A percentile compares a stretch with the other conserved stretches of the same genome.
These are phyloP conservation scores for Lodderomyces pseudojiufengensis DNA, from an alignment of 1,139 yeast species.

Conservation along the genomic window DNA sequence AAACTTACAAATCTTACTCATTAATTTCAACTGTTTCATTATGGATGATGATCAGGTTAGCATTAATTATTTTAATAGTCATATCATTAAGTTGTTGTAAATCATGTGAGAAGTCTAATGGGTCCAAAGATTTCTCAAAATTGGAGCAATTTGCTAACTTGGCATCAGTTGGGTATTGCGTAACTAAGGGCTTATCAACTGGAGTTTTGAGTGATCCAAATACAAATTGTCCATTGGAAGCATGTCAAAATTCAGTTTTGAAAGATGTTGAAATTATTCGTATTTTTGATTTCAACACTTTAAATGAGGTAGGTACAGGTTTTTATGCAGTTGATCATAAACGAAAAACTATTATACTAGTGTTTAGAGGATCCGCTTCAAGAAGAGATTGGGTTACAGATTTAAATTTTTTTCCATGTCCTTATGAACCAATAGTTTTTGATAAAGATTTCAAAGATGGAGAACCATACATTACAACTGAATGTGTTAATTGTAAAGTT, in stretches of 20 bases:
- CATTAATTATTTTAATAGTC: neutral
- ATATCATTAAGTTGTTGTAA: neutral
- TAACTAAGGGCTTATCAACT: constrained; percentile 25
- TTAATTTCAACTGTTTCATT: no score
- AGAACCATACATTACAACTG: constrained; percentile 14
- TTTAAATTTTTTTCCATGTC: constrained; percentile 40
- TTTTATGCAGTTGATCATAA: constrained; percentile 41
- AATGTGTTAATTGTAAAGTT: constrained; percentile 49
- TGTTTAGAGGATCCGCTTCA: constrained; percentile 58
- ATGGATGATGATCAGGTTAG: neutral
- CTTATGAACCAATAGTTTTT: constrained; percentile 31
- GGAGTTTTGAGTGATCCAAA: constrained; percentile 22
- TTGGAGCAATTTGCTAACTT: constrained; percentile 33
- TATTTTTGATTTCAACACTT: constrained; percentile 37
- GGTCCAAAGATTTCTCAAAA: constrained; percentile 22
- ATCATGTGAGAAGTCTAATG: neutral
- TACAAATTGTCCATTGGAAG: constrained; percentile 20
- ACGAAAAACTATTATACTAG: constrained; percentile 34
- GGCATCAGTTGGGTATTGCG: constrained; percentile 38
- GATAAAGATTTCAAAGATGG: constrained; percentile 12
- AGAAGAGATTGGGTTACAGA: constrained; percentile 56
- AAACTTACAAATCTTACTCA: no score
- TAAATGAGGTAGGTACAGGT: constrained; percentile 52
- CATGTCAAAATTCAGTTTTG: constrained; percentile 20
- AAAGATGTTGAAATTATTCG: constrained; percentile 28